Conservation (phyloP, 2,329 filamentous ascomycete genomes). For the Sclerotinia spermophila region DNA sequence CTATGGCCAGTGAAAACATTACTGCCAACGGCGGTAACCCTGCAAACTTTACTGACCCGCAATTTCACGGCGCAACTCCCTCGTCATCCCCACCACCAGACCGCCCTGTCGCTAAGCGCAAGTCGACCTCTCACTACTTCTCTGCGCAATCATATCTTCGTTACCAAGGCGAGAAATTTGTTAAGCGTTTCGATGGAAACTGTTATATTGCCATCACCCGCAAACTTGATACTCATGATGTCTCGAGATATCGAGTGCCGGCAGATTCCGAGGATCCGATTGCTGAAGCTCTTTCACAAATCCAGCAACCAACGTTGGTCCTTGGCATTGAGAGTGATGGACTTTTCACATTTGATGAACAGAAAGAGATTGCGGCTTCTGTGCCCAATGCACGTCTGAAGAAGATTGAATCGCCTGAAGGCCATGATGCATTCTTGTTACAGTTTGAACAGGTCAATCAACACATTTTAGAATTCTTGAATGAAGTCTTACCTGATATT, state of each 20-base stretch:
- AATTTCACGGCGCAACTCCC: slow-evolving; percentile 64
- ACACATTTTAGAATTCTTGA: slow-evolving; percentile 80
- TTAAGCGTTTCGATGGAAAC: slow-evolving; percentile 94
- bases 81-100: slow-evolving; percentile 43
- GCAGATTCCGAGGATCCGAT: slow-evolving; percentile 46
- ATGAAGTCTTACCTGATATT: slow-evolving; percentile 79
- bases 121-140: slow-evolving; percentile 76
- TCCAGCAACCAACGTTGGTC: slow-evolving; percentile 85
- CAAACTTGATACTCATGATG: slow-evolving; percentile 95
- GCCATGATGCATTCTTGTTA: slow-evolving; percentile 91
- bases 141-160: slow-evolving; percentile 96
- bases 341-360: slow-evolving; percentile 94
- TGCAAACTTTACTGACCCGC: slow-evolving; percentile 55
- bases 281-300: slow-evolving; percentile 70
- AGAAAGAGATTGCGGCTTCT: slow-evolving; percentile 81
- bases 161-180: slow-evolving; percentile 95
- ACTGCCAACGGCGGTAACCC: slow-evolving; percentile 30
- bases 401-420: slow-evolving; percentile 89
- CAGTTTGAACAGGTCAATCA: slow-evolving; percentile 97
- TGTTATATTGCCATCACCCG: slow-evolving; percentile 99
- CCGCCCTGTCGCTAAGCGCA: slow-evolving; percentile 35
- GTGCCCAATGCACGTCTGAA: slow-evolving; percentile 75
- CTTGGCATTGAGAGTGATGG: slow-evolving; percentile 95
- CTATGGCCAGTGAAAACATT: slow-evolving; percentile 20
- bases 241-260: slow-evolving; percentile 68